Evolutionary conservation across 139 green algal species (phyloP), one percentile per base, ranked within the genome.

Genomic region (Volvox africanus): DNA sequence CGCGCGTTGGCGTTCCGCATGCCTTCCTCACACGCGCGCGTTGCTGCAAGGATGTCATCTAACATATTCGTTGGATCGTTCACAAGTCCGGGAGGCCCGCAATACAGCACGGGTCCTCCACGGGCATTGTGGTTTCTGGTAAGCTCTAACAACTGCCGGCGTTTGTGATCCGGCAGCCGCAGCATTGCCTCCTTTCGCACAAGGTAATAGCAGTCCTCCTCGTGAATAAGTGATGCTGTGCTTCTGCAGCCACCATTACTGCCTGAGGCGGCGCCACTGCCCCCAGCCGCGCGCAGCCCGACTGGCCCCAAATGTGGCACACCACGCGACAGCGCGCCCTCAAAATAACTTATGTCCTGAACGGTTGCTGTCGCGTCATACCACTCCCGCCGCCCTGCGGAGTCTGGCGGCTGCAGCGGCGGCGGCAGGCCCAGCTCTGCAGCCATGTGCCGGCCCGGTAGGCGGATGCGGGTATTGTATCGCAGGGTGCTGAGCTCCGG

Each of bases 111-210:
- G 0, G 85, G 37, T 6, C 85, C 85, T 30, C 85, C 85, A 13
- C 85, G 69, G 69, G 68, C 69, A 37, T 89, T 89, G 44, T 89
- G 85, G 18, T 89, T 68, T 1, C 36, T 69, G 0, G n/a, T 30
- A 36, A 89, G 44, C 26, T 50, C 37, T 30, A 89, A 17, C 85
- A 89, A 50, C 85, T 89, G 28, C 18, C 12, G n/a, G n/a, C 30
- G 69, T 28, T 44, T 68, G 28, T 14, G 16, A 1, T 62, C n/a
- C 69, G 85, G 37, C 36, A 82, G n/a, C 37, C n/a, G 17, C 69
- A 89, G 69, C 85, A 82, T n/a, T n/a, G n/a, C 19, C 35, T 78
- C 61, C 37, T 89, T 89, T 35, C 32, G 86, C 1, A 90, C 32
- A 0, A 83, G 13, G 71, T 90, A 90, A 19, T 18, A 17, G 20